Evolutionary conservation across 164 flowering plant species (phyloP), one percentile per base, ranked within the genome.

Genomic region (Magnolia sinica): DNA sequence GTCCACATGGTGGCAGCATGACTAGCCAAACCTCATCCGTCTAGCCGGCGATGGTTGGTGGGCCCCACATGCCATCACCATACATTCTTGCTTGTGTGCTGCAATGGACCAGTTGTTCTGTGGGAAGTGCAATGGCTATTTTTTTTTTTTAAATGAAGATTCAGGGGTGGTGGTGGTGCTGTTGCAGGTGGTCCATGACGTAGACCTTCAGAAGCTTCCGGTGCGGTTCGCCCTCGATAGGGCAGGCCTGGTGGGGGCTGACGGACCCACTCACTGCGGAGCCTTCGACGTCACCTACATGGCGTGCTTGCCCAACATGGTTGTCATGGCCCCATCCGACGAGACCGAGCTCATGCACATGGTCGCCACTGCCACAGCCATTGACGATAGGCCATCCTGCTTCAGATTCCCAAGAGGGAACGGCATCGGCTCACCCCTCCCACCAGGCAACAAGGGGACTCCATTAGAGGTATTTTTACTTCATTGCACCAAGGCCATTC

Each of bases 281-380:
- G 87, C 87, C 27, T 88, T 86, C 70, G 90, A 86, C 78, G 79
- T 80, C 7, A 81, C 90, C 23, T 88, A 73, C 79, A 82, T 88
- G 88, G 90, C 88, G 50, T 86, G 90, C 71, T 80, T 86, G 37
- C 90, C 90, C 7, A 88, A 88, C 76, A 88, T 88, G 87, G 88
- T 88, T 77, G 90, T 88, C 77, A 88, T 88, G 90, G 89, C 86
- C 14, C 88, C 88, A 24, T 83, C 88, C 4, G 79, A 79, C 63
- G 88, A 87, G 51, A 64, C 80, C 6, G 87, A 87, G 74, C 85
- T 85, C 7, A 83, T 86, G 82, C 83, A 85, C 79, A 88, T 88
- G 87, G 82, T 88, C n/a, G 90, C 90, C 63, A 88, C 90, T 0
- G 88, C 88, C 55, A 86, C 82, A 6, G 81, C 79, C 55, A 87